These are phyloP conservation scores for Haematococcus sp. DNA, from an alignment of 139 green algal species.

Conservation along the genomic window DNA sequence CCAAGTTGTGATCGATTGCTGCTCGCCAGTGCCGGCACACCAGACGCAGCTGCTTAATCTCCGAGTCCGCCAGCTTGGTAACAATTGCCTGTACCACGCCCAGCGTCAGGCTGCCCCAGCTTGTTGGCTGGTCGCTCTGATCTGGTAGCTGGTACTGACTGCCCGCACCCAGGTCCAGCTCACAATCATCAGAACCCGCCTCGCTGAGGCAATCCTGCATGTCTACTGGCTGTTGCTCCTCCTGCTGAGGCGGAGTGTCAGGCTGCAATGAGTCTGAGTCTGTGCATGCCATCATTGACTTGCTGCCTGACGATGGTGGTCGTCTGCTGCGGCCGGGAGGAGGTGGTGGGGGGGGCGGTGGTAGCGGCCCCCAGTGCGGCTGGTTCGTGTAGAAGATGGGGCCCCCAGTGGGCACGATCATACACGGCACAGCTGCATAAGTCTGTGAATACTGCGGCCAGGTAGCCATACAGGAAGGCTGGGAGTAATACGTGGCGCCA, in stretches of 20 bases:
- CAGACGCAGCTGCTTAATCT: slow-evolving; percentile 20
- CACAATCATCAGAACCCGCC: neutral
- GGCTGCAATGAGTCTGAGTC: neutral
- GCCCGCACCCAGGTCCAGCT: neutral
- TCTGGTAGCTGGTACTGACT: neutral
- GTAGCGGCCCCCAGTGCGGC: neutral
- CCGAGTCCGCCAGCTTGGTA: slow-evolving; percentile 11
- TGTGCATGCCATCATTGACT: too few relatives aligned
- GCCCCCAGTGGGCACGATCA: slow-evolving; percentile 1
- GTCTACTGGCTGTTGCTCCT: neutral
- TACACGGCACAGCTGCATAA: slow-evolving; percentile 5
- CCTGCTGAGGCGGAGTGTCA: neutral
- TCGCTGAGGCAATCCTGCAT: too few relatives aligned
- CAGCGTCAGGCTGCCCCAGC: slow-evolving; percentile 27
- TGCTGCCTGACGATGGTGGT: too few relatives aligned
- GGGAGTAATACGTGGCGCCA: too few relatives aligned
- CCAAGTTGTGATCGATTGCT: slow-evolving; percentile 30
- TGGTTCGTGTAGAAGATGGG: slow-evolving; percentile 1
- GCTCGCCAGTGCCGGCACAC: slow-evolving; percentile 44
- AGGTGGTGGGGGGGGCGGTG: too few relatives aligned
- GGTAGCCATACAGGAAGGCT: too few relatives aligned
- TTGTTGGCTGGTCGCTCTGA: neutral
- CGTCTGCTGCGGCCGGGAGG: too few relatives aligned
- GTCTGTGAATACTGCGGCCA: too few relatives aligned
- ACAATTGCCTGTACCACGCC: slow-evolving; percentile 28